Evolutionary conservation across 2,329 filamentous ascomycete genomes (phyloP), one percentile per base, ranked within the genome.

Genomic region (Endoconidiophora laricicola): DNA sequence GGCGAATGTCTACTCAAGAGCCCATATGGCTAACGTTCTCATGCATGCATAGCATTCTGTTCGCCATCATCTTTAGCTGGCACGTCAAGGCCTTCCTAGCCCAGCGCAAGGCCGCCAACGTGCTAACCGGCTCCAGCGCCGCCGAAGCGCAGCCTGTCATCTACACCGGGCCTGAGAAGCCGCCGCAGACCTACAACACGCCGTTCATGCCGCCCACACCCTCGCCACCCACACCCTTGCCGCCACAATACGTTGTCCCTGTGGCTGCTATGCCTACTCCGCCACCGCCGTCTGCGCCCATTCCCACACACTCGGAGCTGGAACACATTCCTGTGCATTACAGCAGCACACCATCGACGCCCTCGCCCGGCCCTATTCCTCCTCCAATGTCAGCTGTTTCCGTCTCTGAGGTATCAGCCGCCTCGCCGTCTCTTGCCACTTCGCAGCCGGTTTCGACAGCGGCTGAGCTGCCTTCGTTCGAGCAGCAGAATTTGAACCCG

Each of bases 381-480:
- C 41, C 48, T 14, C 24, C 48, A 43, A 20, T 14, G 10, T 47
- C 45, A 6, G 26, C 47, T 14, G 24, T 44, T 1, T 38, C 48
- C 2, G 29, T 50, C 16, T 50, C 48, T 0, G 41, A 33, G 9
- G 40, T 45, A 4, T 26, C 18, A n/a, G 38, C 38, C 14, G 16
- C 33, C 12, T 41, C 37, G 12, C 45, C 42, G 9, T 39, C 49
- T 9, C 44, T 24, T 16, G 24, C n/a, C 20, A 23, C 24, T 1
- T 44, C 48, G 5, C 26, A 48, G 22, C 47, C 52, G 48, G 50
- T 51, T 26, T 46, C 2, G 86, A 93, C 66, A 86, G 86, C 10
- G 86, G 86, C 56, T 86, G 86, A 60, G 86, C 85, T 38, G 93
- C 93, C 69, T 77, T 52, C 50, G 7, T 20, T 9, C 4, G 49